Percentiles rank a stretch among this genome's conserved stretches.
phyloP scores from a whole-genome alignment of 2,329 filamentous ascomycete species.

The Cucurbitaria berberidis region DNA sequence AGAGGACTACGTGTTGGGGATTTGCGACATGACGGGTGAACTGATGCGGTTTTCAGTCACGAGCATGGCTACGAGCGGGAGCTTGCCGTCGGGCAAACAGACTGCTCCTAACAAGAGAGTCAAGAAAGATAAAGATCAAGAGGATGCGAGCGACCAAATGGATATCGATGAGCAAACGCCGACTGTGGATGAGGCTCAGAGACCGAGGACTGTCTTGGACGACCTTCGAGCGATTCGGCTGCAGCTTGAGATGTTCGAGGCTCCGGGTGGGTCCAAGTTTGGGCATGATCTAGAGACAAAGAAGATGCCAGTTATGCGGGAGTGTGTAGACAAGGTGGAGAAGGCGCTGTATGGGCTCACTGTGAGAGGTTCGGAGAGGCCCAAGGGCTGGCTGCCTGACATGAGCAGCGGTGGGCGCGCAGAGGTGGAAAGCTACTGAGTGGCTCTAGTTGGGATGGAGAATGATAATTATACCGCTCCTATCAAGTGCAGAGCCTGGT shows the following conservation, averaged over 20 bases:
- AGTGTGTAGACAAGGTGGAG: slow-evolving; percentile 94
- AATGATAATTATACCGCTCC: background rate
- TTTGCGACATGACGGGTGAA: slow-evolving; percentile 95
- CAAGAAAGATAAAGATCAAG: slow-evolving; percentile 22
- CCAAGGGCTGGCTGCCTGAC: slow-evolving; percentile 91
- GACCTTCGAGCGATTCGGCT: slow-evolving; percentile 82
- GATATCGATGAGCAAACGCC: slow-evolving; percentile 41
- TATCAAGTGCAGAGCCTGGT: background rate
- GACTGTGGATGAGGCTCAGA: slow-evolving; percentile 21
- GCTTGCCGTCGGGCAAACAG: slow-evolving; percentile 50
- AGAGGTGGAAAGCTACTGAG: slow-evolving; percentile 51
- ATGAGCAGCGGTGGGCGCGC: slow-evolving; percentile 55
- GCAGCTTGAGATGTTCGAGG: slow-evolving; percentile 75
- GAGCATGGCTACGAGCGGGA: slow-evolving; percentile 76
- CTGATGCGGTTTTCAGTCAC: slow-evolving; percentile 97
- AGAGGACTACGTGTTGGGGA: slow-evolving; percentile 86
- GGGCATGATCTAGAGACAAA: slow-evolving; percentile 67
- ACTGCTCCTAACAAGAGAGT: slow-evolving; percentile 44
- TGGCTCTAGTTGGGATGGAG: background rate
- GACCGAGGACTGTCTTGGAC: slow-evolving; percentile 69
- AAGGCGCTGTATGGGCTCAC: slow-evolving; percentile 84
- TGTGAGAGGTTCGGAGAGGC: slow-evolving; percentile 85
- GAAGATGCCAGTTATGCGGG: slow-evolving; percentile 86
- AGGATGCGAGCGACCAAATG: slow-evolving; percentile 41
- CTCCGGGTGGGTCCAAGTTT: slow-evolving; percentile 60